Evolutionary conservation across 179 eudicot genomes (phyloP).

Genomic region (Amaranthus tricolor): DNA sequence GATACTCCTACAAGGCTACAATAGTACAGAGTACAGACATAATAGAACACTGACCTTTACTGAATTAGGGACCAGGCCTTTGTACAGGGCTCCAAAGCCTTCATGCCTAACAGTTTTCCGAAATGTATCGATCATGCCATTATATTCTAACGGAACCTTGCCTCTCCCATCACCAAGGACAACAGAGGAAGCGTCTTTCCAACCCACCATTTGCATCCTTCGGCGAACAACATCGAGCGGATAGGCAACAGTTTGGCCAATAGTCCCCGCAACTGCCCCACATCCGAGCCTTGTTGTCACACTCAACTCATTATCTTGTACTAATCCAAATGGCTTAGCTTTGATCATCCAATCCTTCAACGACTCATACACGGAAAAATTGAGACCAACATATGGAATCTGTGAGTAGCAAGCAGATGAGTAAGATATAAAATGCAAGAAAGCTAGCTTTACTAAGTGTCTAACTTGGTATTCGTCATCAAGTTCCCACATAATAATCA

Average conservation of each 20-base stretch:
- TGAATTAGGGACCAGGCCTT: conserved; percentile 82
- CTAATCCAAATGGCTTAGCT: conserved; percentile 59
- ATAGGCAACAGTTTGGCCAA: conserved; percentile 88
- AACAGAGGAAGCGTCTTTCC: conserved; percentile 70
- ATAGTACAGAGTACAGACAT: not conserved
- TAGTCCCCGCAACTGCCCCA: conserved; percentile 89
- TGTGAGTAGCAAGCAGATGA: conserved; percentile 28
- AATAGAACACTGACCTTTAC: conserved; percentile 63
- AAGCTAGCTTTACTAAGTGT: not conserved
- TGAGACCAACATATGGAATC: conserved; percentile 93
- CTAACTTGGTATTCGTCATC: not conserved
- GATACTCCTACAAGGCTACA: not conserved
- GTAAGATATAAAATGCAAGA: not conserved
- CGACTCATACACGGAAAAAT: conserved; percentile 93
- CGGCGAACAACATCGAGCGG: conserved; percentile 85
- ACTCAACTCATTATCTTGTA: conserved; percentile 59
- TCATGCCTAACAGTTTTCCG: conserved; percentile 64
- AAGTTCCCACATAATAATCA: not conserved
- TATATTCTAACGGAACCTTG: conserved; percentile 62
- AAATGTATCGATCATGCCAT: conserved; percentile 82
- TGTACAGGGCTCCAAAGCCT: conserved; percentile 74
- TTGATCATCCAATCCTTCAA: conserved; percentile 76
- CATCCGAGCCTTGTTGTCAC: conserved; percentile 84
- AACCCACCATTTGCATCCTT: conserved; percentile 95
- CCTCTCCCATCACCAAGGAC: conserved; percentile 61